phyloP scores from a whole-genome alignment of 164 flowering plant genomes.

The Vitis amurensis region DNA sequence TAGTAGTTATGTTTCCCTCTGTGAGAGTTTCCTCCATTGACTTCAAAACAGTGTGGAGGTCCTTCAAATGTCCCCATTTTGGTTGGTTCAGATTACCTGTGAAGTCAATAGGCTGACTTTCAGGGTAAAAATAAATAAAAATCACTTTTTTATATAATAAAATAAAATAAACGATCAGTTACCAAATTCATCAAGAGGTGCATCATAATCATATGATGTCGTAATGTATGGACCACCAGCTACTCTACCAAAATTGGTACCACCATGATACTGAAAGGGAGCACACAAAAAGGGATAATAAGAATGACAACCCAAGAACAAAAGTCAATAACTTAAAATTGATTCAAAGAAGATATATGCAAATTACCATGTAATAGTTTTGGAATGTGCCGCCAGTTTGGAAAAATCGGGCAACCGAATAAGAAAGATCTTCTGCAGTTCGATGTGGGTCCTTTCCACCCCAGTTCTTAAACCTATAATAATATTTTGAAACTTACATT shows the following conservation, averaged over 20 bases:
- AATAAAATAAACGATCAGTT: neutral
- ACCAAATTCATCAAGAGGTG: slow-evolving; percentile 50
- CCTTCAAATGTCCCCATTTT: slow-evolving; percentile 7
- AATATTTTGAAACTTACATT: neutral
- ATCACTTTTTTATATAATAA: no score
- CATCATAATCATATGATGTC: slow-evolving; percentile 43
- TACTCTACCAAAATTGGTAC: slow-evolving; percentile 50
- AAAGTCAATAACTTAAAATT: no score
- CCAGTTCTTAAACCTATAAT: slow-evolving; percentile 52
- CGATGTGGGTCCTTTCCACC: slow-evolving; percentile 50
- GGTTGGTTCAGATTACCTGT: slow-evolving; percentile 4
- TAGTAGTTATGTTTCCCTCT: neutral
- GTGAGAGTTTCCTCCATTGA: slow-evolving; percentile 2
- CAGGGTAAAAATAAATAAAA: no score
- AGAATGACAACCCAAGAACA: no score
- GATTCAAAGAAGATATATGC: neutral
- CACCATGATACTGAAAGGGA: slow-evolving; percentile 32
- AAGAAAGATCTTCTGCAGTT: slow-evolving; percentile 70
- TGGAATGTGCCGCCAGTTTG: slow-evolving; percentile 60
- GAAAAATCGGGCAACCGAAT: slow-evolving; percentile 61
- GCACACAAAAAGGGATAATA: neutral
- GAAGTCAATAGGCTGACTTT: neutral
- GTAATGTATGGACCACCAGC: slow-evolving; percentile 48
- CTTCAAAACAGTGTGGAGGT: neutral
- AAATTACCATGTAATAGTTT: slow-evolving; percentile 71